Conservation (phyloP, 1,284 basidiomycete genomes). For the Tylopilus microsporus region DNA sequence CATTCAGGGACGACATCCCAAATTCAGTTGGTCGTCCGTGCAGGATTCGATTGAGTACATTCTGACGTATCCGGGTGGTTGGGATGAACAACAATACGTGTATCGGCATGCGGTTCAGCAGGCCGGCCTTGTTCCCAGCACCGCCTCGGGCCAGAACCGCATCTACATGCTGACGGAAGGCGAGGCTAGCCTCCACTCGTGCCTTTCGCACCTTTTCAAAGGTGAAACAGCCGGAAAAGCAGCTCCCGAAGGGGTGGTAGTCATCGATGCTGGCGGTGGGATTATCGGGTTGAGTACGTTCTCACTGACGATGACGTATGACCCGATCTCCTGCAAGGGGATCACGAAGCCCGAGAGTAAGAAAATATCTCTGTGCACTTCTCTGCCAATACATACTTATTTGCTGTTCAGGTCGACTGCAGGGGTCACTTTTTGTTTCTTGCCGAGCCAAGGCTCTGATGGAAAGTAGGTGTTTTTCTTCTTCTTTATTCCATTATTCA, state of each 20-base stretch:
- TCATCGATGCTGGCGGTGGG: background rate
- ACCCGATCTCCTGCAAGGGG: constrained; percentile 28
- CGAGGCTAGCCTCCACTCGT: constrained; percentile 18
- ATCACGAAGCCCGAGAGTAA: constrained; percentile 34
- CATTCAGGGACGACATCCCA: background rate
- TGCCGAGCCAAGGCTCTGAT: background rate
- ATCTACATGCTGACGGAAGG: constrained; percentile 5
- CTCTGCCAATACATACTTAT: background rate
- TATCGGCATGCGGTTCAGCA: background rate
- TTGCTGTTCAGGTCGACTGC: background rate
- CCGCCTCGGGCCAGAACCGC: background rate
- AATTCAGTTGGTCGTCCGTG: background rate
- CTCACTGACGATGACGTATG: background rate
- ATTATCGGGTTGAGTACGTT: background rate
- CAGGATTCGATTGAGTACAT: background rate
- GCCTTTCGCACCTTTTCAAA: background rate
- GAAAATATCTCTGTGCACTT: background rate
- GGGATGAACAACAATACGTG: background rate
- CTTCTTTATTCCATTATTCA: background rate
- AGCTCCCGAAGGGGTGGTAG: background rate
- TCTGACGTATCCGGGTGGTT: background rate
- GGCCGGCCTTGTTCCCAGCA: background rate
- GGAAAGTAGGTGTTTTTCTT: background rate
- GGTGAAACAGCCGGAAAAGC: background rate
- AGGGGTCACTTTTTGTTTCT: background rate